phyloP scores from a whole-genome alignment of 768 basidiomycete genomes.

The Amylocystis lapponica region DNA sequence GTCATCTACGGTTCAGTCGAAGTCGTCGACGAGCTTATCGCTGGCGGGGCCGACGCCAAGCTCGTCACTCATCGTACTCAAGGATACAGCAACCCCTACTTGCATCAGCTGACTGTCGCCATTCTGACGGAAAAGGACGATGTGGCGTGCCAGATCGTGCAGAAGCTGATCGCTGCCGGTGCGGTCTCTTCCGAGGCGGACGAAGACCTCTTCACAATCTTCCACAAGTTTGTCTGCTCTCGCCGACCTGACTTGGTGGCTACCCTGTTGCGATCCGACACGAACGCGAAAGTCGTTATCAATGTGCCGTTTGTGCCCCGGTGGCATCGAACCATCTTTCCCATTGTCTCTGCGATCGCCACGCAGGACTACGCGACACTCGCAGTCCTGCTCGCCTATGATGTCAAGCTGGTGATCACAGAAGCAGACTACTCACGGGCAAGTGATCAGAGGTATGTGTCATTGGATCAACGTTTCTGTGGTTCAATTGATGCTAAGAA shows the following conservation, averaged over 20 bases:
- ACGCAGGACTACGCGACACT: constrained; percentile 20
- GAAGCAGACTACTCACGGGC: constrained; percentile 23
- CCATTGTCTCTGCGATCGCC: constrained; percentile 24
- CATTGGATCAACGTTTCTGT: too few species aligned
- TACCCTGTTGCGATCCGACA: constrained; percentile 22
- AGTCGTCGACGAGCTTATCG: constrained; percentile 41
- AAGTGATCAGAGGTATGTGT: too few species aligned
- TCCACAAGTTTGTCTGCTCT: constrained; percentile 24
- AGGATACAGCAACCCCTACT: constrained; percentile 1
- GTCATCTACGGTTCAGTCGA: constrained; percentile 40
- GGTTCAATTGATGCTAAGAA: too few species aligned
- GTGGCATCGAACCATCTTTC: constrained; percentile 11
- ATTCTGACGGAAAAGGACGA: constrained; percentile 17
- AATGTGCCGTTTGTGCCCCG: constrained; percentile 17
- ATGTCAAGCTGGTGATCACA: constrained; percentile 18
- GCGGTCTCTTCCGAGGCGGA: constrained; percentile 26
- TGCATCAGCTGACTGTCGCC: constrained; percentile 26
- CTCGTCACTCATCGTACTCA: too few species aligned
- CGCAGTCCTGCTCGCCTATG: constrained; percentile 25
- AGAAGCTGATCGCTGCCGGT: constrained; percentile 23
- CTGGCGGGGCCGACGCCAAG: constrained; percentile 38
- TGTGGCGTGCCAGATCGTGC: constrained; percentile 18
- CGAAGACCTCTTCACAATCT: constrained; percentile 20
- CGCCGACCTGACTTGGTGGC: constrained; percentile 19
- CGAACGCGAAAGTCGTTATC: constrained; percentile 25